phyloP scores from a whole-genome alignment of 2,329 filamentous ascomycete genomes.

The Calonectria henricotiae region DNA sequence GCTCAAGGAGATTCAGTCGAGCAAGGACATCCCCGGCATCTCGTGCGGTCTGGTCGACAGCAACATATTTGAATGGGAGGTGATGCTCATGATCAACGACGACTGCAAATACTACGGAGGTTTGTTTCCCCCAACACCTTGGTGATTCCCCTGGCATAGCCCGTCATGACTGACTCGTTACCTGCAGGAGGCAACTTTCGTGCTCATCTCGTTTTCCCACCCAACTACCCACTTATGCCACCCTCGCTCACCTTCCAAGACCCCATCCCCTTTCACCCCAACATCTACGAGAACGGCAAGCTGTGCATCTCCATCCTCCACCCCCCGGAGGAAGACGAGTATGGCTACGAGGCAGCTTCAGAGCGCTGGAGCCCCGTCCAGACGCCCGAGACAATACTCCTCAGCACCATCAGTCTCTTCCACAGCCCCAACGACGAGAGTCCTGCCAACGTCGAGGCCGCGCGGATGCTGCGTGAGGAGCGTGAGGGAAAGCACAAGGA shows the following conservation, averaged over 20 bases:
- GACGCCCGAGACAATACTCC: slow-evolving; percentile 92
- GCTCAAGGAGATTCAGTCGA: slow-evolving; percentile 93
- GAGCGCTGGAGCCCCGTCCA: slow-evolving; percentile 98
- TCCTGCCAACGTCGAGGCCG: slow-evolving; percentile 95
- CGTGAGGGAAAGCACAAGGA: slow-evolving; percentile 74
- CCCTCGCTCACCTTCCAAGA: slow-evolving; percentile 90
- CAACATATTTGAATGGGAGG: slow-evolving; percentile 98
- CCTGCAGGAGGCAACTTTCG: slow-evolving; percentile 89
- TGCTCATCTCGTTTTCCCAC: slow-evolving; percentile 86
- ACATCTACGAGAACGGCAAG: slow-evolving; percentile 89
- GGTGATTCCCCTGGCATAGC: slow-evolving; percentile 18
- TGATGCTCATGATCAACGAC: slow-evolving; percentile 98
- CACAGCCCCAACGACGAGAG: slow-evolving; percentile 95
- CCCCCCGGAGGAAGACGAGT: slow-evolving; percentile 93
- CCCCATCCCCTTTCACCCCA: slow-evolving; percentile 92
- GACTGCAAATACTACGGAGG: slow-evolving; percentile 95
- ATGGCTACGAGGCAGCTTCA: slow-evolving; percentile 90
- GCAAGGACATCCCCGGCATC: slow-evolving; percentile 94
- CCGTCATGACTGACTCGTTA: slow-evolving; percentile 5
- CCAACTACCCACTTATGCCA: slow-evolving; percentile 88
- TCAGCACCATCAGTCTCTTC: slow-evolving; percentile 94
- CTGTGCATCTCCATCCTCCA: slow-evolving; percentile 99
- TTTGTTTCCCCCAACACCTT: slow-evolving; percentile 61
- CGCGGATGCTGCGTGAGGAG: slow-evolving; percentile 89
- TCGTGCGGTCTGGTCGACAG: slow-evolving; percentile 90